Conservation (phyloP, 495 filamentous ascomycete species). For the Physcia stellaris region DNA sequence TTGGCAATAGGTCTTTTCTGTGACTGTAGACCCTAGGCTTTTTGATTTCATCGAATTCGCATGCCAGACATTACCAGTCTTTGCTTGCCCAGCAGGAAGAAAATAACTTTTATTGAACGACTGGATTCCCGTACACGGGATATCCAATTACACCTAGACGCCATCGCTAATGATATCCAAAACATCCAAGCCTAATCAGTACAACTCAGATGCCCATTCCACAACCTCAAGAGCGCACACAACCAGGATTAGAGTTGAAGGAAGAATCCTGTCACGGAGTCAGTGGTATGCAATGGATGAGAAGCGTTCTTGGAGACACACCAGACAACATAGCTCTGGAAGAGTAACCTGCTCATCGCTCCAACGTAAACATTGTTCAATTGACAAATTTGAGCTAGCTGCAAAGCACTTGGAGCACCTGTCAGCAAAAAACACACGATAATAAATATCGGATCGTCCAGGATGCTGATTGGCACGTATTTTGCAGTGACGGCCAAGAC, state of each 20-base stretch:
- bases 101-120: too few species aligned
- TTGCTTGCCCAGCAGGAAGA: too few species aligned
- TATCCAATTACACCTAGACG: too few species aligned
- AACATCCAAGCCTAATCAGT: too few species aligned
- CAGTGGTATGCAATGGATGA: not conserved
- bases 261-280: slow-evolving; percentile 59
- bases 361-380: slow-evolving; percentile 92
- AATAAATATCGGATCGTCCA: slow-evolving; percentile 96
- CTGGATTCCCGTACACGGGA: too few species aligned
- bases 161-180: too few species aligned
- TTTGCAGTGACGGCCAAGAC: slow-evolving; percentile 82
- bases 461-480: slow-evolving; percentile 80
- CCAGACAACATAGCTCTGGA: slow-evolving; percentile 97
- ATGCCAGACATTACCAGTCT: too few species aligned
- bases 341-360: slow-evolving; percentile 82
- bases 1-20: too few species aligned
- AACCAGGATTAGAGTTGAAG: slow-evolving; percentile 80
- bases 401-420: slow-evolving; percentile 85
- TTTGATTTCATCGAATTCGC: too few species aligned
- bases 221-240: slow-evolving; percentile 86
- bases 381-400: slow-evolving; percentile 96
- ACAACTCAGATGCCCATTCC: too few species aligned
- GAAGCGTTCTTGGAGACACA: too few species aligned
- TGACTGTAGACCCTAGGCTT: too few species aligned
- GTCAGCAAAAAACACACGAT: slow-evolving; percentile 94